Evolutionary conservation across 1,139 yeast genomes (phyloP).

Genomic region (Yamadazyma siamensis): DNA sequence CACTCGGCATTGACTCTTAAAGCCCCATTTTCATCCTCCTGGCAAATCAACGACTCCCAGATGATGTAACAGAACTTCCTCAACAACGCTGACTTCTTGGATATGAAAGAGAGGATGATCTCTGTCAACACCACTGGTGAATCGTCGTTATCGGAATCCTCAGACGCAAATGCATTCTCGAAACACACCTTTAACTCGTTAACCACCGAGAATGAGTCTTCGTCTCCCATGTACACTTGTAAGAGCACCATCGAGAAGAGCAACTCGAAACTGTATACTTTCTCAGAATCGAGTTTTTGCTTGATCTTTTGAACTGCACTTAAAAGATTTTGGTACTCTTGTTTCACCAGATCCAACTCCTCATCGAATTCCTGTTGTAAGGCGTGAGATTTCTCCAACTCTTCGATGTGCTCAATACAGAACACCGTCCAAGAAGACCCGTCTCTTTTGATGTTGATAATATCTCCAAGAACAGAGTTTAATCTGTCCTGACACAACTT

Average conservation of each 20-base stretch:
- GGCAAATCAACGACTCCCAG: constrained; percentile 61
- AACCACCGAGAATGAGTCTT: constrained; percentile 72
- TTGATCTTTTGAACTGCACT: constrained; percentile 7
- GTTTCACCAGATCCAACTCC: constrained; percentile 45
- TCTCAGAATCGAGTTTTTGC: constrained; percentile 15
- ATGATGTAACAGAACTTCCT: constrained; percentile 70
- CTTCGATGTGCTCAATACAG: constrained; percentile 29
- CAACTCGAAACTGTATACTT: constrained; percentile 55
- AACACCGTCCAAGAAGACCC: constrained; percentile 61
- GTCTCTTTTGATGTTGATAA: constrained; percentile 43
- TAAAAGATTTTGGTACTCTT: constrained; percentile 50
- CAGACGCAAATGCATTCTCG: constrained; percentile 27
- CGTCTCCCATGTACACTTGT: constrained; percentile 76
- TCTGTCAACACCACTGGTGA: constrained; percentile 71
- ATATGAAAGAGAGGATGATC: constrained; percentile 68
- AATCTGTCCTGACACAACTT: constrained; percentile 56
- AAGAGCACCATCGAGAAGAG: constrained; percentile 74
- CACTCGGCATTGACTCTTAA: constrained; percentile 43
- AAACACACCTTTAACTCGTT: constrained; percentile 65
- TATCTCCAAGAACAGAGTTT: constrained; percentile 61
- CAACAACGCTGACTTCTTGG: constrained; percentile 68
- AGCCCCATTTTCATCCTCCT: constrained; percentile 23
- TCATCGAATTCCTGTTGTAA: constrained; percentile 52
- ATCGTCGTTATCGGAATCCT: constrained; percentile 27
- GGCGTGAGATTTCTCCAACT: constrained; percentile 21